phyloP scores from a whole-genome alignment of 805 yeast genomes.

The Spathaspora sp. region DNA sequence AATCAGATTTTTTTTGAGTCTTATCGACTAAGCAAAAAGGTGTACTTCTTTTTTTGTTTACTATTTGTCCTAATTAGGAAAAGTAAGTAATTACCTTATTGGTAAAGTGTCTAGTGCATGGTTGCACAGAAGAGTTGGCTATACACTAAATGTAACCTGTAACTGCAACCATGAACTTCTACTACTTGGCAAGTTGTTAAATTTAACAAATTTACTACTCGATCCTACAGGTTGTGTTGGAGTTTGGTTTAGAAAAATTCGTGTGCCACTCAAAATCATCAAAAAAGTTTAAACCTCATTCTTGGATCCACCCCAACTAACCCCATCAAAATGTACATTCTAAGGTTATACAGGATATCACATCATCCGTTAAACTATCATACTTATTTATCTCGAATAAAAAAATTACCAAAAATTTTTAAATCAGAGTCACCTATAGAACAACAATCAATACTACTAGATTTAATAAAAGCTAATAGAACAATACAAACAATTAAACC shows the following conservation, averaged over 20 bases:
- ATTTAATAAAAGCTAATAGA: constrained; percentile 21
- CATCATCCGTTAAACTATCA: constrained; percentile 23
- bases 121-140: neutral
- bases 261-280: neutral
- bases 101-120: no score
- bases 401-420: constrained; percentile 4
- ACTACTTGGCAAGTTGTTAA: no score
- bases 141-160: no score
- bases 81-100: neutral
- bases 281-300: no score
- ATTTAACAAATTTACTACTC: no score
- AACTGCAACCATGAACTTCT: no score
- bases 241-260: neutral
- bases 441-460: constrained; percentile 10
- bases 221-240: no score
- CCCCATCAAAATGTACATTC: neutral
- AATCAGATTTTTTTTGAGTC: no score
- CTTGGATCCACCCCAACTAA: neutral
- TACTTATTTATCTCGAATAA: constrained; percentile 17
- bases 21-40: neutral
- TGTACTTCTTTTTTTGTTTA: neutral
- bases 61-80: constrained; percentile 3
- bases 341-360: neutral
- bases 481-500: constrained; percentile 10
- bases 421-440: neutral